A percentile compares a stretch with the other conserved stretches of the same genome.
Conservation (phyloP, 176 grass and related monocot species). For the Aegilops sharonensis region DNA sequence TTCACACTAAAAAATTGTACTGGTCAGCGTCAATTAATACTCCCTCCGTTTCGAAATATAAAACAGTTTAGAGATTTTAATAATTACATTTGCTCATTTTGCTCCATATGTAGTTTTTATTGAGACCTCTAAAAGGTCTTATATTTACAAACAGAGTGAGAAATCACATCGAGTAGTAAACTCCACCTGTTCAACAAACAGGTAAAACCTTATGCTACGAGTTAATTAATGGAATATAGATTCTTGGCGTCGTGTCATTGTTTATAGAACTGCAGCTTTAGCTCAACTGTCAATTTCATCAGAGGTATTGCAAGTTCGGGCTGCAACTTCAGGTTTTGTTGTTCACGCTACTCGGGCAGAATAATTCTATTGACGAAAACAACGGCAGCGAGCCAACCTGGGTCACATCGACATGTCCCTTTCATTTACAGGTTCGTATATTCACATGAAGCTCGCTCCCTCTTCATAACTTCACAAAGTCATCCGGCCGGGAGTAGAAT, state of each 20-base stretch:
- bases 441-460: neutral
- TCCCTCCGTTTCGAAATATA: too few relatives aligned
- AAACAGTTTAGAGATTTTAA: too few relatives aligned
- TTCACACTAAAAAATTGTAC: too few relatives aligned
- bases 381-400: neutral
- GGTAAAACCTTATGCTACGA: too few relatives aligned
- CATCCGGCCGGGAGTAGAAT: neutral
- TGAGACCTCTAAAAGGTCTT: too few relatives aligned
- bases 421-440: neutral
- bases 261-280: neutral
- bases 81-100: too few relatives aligned
- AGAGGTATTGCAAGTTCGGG: neutral
- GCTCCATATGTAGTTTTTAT: too few relatives aligned
- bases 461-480: neutral
- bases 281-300: neutral
- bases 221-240: neutral
- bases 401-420: neutral
- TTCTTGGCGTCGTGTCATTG: slow-evolving; percentile 3
- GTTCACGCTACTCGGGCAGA: neutral
- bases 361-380: slow-evolving; percentile 5
- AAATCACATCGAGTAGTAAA: neutral
- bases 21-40: too few relatives aligned
- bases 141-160: too few relatives aligned
- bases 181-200: neutral
- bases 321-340: neutral